A percentile compares a stretch with the other conserved stretches of the same genome.
Evolutionary conservation across 352 stramenopile genomes (phyloP).

Genomic region (Ochromonadaceae sp.): DNA sequence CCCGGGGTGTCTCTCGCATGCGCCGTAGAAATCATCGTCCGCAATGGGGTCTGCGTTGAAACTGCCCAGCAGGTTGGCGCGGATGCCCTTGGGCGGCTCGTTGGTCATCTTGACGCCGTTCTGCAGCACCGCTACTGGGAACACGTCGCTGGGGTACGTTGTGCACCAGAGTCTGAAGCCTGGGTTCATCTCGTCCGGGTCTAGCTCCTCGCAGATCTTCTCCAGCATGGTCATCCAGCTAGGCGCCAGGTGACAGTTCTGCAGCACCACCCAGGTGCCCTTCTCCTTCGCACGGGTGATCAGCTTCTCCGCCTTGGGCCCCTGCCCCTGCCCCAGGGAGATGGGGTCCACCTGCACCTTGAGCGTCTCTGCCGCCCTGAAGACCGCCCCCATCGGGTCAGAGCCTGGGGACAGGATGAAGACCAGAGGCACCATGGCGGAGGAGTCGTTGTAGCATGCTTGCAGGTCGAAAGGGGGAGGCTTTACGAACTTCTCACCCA

Average conservation of each 20-base stretch:
- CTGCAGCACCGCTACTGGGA: conserved; percentile 75
- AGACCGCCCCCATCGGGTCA: conserved; percentile 67
- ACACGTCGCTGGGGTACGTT: conserved; percentile 77
- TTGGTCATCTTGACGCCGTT: conserved; percentile 93
- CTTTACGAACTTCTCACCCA: conserved; percentile 75
- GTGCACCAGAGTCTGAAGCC: conserved; percentile 83
- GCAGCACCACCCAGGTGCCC: conserved; percentile 70
- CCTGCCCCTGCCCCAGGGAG: conserved; percentile 74
- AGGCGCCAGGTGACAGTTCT: conserved; percentile 65
- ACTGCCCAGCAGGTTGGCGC: conserved; percentile 68
- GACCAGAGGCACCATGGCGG: conserved; percentile 60
- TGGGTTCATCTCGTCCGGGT: conserved; percentile 49
- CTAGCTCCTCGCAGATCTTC: conserved; percentile 47
- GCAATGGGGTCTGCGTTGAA: conserved; percentile 75
- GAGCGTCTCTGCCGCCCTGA: conserved; percentile 59
- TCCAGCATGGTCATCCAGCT: conserved; percentile 84
- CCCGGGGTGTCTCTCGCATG: conserved; percentile 7
- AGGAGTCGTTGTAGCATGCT: conserved; percentile 65
- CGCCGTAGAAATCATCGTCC: conserved; percentile 57
- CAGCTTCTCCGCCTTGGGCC: conserved; percentile 67
- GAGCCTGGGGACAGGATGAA: conserved; percentile 75
- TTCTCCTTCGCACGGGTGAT: conserved; percentile 55
- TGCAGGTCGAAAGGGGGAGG: conserved; percentile 68
- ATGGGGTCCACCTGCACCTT: conserved; percentile 59
- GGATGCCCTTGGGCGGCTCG: conserved; percentile 70